Evolutionary conservation across 164 flowering plant genomes (phyloP), one percentile per base, ranked within the genome.

Genomic region (Malania oleifera): DNA sequence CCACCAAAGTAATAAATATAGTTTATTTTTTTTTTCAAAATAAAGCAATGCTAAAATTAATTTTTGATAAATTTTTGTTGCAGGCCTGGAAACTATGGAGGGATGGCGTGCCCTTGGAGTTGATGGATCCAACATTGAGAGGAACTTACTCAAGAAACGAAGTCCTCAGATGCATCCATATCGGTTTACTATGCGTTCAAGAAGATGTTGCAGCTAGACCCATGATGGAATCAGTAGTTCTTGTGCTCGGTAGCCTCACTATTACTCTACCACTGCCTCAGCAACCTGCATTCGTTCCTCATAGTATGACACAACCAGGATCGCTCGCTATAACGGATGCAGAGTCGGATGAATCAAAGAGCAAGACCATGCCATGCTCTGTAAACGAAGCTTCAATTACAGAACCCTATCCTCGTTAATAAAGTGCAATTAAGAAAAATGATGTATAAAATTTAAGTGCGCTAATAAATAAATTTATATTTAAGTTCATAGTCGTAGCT

Each of bases 41-140:
- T 1, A 34, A 7, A 34, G 7, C 11, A 12, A 17, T 43, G 46
- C 5, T 43, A 22, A 20, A 43, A 22, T 20, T 38, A 10, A 3
- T 9, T 50, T n/a, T 24, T 34, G 23, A 10, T 25, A 17, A 29
- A 35, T n/a, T 40, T 49, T 37, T 53, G 25, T 29, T 45, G 55
- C 65, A 75, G 85, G 74, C 73, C 51, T 81, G 85, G 85, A 58
- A 12, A 18, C 61, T 37, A 7, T 78, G 81, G 82, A 69, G 38
- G 10, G 67, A 68, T n/a, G 75, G 77, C 1, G 54, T 31, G 37
- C n/a, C 64, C 9, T 17, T 51, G 25, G 67, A 72, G 31, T 7
- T 75, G 28, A 15, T 78, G 1, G 86, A 76, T 64, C 64, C 76
- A 45, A 29, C 46, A 0, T 12, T 76, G 45, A 7, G 22, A 0